Evolutionary conservation across 2,329 filamentous ascomycete genomes (phyloP).

Genomic region (Pezicula neosporulosa): DNA sequence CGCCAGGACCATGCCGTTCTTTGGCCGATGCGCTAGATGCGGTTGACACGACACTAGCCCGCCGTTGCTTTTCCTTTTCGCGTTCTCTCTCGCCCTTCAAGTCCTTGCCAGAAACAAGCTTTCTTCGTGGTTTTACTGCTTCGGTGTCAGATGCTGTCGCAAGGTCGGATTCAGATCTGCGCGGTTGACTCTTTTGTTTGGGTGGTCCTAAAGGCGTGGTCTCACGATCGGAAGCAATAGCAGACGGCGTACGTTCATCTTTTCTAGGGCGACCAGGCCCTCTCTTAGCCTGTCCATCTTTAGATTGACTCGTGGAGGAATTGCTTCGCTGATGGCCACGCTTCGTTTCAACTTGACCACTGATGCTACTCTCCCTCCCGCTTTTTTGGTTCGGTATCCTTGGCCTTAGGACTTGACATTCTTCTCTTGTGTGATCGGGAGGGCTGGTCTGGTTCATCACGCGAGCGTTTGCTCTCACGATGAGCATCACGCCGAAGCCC

Average conservation of each 20-base stretch:
- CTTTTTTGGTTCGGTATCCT: conserved; percentile 17
- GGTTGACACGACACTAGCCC: conserved; percentile 54
- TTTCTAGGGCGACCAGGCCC: conserved; percentile 52
- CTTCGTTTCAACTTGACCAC: not conserved
- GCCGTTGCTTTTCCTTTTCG: conserved; percentile 48
- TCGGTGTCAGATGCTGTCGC: conserved; percentile 44
- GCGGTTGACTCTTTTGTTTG: conserved; percentile 47
- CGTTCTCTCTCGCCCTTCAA: conserved; percentile 54
- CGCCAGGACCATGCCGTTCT: conserved; percentile 41
- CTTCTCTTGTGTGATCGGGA: conserved; percentile 22
- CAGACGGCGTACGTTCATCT: conserved; percentile 31
- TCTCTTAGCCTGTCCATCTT: conserved; percentile 28
- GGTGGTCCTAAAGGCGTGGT: conserved; percentile 28
- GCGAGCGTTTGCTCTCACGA: conserved; percentile 16
- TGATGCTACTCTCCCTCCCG: conserved; percentile 4
- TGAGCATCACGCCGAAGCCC: conserved; percentile 33
- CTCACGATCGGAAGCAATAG: conserved; percentile 22
- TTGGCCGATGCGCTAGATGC: conserved; percentile 46
- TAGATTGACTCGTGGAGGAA: conserved; percentile 14
- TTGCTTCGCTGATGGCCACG: conserved; percentile 4
- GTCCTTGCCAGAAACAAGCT: conserved; percentile 61
- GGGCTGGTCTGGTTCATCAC: conserved; percentile 17
- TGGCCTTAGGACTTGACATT: conserved; percentile 18
- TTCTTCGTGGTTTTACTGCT: conserved; percentile 54
- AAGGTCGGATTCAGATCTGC: conserved; percentile 52